phyloP scores from a whole-genome alignment of 805 yeast genomes.

The Torulaspora indica region DNA sequence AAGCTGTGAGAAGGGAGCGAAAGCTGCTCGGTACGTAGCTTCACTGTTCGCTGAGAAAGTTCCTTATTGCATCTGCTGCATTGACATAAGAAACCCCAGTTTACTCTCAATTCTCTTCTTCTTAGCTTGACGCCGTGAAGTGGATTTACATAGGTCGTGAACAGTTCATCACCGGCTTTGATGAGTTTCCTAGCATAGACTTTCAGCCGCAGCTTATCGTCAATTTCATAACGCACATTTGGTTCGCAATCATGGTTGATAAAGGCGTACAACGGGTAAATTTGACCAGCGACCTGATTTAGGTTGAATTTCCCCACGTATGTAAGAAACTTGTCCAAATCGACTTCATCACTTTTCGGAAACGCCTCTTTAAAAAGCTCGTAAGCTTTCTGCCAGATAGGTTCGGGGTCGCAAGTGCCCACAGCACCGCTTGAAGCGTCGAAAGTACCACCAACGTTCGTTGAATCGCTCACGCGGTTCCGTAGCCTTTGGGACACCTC shows the following conservation, averaged over 20 bases:
- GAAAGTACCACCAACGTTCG: slow-evolving; percentile 39
- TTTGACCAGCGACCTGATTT: slow-evolving; percentile 61
- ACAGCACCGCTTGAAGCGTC: slow-evolving; percentile 45
- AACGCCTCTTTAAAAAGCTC: slow-evolving; percentile 48
- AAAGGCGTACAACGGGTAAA: slow-evolving; percentile 61
- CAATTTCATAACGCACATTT: slow-evolving; percentile 51
- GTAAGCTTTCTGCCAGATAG: slow-evolving; percentile 57
- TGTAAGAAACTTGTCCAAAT: slow-evolving; percentile 52
- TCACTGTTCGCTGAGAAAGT: slow-evolving; percentile 18
- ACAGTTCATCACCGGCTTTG: slow-evolving; percentile 59
- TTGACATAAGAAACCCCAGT: slow-evolving; percentile 74
- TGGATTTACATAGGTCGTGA: slow-evolving; percentile 68
- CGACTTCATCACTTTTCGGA: slow-evolving; percentile 32
- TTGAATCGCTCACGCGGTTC: slow-evolving; percentile 53
- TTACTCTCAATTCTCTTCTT: slow-evolving; percentile 58
- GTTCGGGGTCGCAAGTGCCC: slow-evolving; percentile 32
- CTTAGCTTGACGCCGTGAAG: slow-evolving; percentile 56
- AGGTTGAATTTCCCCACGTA: slow-evolving; percentile 71
- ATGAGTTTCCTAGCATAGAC: slow-evolving; percentile 57
- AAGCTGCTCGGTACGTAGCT: background rate
- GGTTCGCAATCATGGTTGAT: slow-evolving; percentile 76
- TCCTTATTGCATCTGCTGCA: slow-evolving; percentile 65
- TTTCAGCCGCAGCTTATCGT: slow-evolving; percentile 47
- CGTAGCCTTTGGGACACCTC: slow-evolving; percentile 62
- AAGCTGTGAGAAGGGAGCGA: background rate